Conservation (phyloP, 306 rosid genomes). For the Vigna hirtella region DNA sequence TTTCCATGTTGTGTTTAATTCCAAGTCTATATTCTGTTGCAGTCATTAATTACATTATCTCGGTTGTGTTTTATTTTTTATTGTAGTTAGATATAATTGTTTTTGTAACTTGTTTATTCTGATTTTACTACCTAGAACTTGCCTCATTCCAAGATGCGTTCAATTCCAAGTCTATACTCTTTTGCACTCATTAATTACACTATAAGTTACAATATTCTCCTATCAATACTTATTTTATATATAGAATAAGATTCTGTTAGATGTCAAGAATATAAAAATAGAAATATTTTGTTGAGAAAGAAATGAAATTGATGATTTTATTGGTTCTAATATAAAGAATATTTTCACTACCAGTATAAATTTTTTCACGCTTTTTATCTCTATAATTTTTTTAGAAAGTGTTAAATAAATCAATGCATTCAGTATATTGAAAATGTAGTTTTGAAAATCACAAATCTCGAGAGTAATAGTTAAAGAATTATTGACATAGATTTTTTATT, state of each 20-base stretch:
- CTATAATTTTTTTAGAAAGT: background rate
- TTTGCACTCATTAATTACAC: too few relatives aligned
- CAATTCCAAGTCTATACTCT: too few relatives aligned
- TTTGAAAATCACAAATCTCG: background rate
- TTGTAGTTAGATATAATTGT: background rate
- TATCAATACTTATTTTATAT: background rate
- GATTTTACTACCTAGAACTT: too few relatives aligned
- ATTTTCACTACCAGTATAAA: background rate
- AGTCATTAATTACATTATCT: slow-evolving; percentile 6
- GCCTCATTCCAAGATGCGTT: too few relatives aligned
- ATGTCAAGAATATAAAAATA: background rate
- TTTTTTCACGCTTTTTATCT: background rate
- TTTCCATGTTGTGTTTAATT: slow-evolving; percentile 23
- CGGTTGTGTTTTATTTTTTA: background rate
- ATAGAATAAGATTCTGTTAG: background rate
- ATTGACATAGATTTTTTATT: background rate
- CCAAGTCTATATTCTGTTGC: slow-evolving; percentile 18
- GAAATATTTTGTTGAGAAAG: background rate
- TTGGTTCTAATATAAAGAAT: background rate
- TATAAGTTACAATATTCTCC: background rate
- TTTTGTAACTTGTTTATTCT: too few relatives aligned
- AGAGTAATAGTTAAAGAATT: background rate
- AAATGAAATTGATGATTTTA: background rate
- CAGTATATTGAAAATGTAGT: background rate
- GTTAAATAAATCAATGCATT: background rate